Evolutionary conservation across 805 yeast species (phyloP).

Genomic region (Monosporozyma aerobia): DNA sequence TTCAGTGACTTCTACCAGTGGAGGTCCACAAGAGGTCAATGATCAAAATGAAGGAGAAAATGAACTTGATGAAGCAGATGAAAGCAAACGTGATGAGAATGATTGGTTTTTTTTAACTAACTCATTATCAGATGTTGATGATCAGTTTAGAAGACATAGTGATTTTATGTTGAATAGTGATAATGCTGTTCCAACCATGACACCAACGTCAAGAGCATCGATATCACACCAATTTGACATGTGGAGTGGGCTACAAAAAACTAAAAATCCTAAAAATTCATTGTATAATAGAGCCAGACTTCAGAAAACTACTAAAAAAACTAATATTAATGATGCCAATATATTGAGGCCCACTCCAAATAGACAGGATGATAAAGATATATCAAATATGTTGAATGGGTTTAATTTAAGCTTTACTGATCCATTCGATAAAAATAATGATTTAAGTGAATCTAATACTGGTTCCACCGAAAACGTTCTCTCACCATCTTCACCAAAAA

Average conservation of each 20-base stretch:
- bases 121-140: background rate
- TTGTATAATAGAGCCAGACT: background rate
- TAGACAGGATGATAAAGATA: slow-evolving; percentile 13
- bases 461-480: background rate
- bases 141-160: slow-evolving; percentile 15
- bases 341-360: slow-evolving; percentile 1
- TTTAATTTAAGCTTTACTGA: slow-evolving; percentile 17
- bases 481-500: slow-evolving; percentile 6
- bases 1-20: background rate
- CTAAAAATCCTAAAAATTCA: background rate
- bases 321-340: background rate
- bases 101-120: background rate
- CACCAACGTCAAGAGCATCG: slow-evolving; percentile 18
- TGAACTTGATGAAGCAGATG: background rate
- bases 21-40: background rate
- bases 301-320: background rate
- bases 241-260: slow-evolving; percentile 13
- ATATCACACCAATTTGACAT: slow-evolving; percentile 24
- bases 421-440: background rate
- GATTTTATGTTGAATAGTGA: slow-evolving; percentile 11
- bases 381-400: slow-evolving; percentile 18
- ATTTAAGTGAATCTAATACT: background rate
- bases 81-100: background rate
- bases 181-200: slow-evolving; percentile 1
- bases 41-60: background rate